A percentile compares a stretch with the other conserved stretches of the same genome.
phyloP scores from a whole-genome alignment of 2,329 filamentous ascomycete genomes.

The Albifimbria verrucaria region DNA sequence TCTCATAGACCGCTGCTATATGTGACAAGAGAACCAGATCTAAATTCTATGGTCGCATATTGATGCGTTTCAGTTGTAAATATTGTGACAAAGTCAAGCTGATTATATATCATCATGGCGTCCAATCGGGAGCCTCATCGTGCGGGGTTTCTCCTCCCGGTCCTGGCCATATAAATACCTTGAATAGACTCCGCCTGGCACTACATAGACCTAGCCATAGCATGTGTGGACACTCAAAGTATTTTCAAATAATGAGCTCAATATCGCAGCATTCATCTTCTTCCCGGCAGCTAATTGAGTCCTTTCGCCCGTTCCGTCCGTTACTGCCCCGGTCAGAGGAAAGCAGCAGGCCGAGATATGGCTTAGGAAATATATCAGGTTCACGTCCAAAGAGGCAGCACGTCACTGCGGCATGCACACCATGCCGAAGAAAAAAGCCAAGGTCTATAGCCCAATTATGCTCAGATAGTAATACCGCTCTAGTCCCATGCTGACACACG shows the following conservation, averaged over 20 bases:
- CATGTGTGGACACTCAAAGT: not conserved
- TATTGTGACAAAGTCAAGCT: not conserved
- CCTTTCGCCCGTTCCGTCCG: not conserved
- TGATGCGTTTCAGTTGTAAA: not conserved
- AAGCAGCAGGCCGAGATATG: not conserved
- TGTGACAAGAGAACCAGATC: constrained; percentile 4
- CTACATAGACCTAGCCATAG: not conserved
- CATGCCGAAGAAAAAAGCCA: not conserved
- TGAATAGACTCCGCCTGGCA: not conserved
- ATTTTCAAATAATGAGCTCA: not conserved
- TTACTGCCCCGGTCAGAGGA: not conserved
- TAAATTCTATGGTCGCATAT: no score
- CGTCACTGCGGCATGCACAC: not conserved
- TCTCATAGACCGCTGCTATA: no score
- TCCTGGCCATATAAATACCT: not conserved
- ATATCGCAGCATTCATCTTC: not conserved
- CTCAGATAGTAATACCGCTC: not conserved
- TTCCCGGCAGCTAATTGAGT: not conserved
- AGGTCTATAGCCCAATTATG: not conserved
- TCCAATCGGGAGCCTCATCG: not conserved
- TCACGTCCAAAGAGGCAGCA: not conserved
- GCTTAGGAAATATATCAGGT: not conserved
- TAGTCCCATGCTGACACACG: not conserved
- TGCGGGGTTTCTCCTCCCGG: not conserved
- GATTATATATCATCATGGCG: not conserved